A percentile compares a stretch with the other conserved stretches of the same genome.
Evolutionary conservation across 768 basidiomycete genomes (phyloP).

Genomic region (Pisolithus microcarpus): DNA sequence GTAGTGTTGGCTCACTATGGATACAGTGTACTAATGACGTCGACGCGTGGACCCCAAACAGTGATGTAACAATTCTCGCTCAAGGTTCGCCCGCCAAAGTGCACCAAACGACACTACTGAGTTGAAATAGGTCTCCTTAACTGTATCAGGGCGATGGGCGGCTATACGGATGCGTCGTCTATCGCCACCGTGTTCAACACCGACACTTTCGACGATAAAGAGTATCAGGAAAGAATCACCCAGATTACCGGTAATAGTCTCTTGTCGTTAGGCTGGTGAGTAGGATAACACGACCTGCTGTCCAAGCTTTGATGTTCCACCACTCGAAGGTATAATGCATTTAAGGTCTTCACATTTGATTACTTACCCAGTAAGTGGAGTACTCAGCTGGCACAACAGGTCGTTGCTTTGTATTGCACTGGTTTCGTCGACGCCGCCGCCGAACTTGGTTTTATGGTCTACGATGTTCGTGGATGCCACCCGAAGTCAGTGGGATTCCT

Average conservation of each 20-base stretch:
- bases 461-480: slow-evolving; percentile 48
- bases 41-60: slow-evolving; percentile 46
- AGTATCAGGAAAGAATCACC: slow-evolving; percentile 41
- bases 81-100: slow-evolving; percentile 34
- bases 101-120: not conserved
- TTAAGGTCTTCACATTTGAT: slow-evolving; percentile 38
- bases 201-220: slow-evolving; percentile 48
- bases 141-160: slow-evolving; percentile 57
- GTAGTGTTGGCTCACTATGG: not conserved
- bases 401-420: slow-evolving; percentile 57
- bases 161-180: slow-evolving; percentile 45
- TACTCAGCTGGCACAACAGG: slow-evolving; percentile 27
- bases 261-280: slow-evolving; percentile 56
- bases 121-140: slow-evolving; percentile 43
- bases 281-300: not conserved
- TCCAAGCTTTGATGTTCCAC: not conserved
- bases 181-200: slow-evolving; percentile 54
- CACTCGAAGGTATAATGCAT: slow-evolving; percentile 50
- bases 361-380: not conserved
- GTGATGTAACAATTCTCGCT: slow-evolving; percentile 46
- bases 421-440: slow-evolving; percentile 57
- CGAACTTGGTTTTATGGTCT: slow-evolving; percentile 54
- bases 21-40: slow-evolving; percentile 50
- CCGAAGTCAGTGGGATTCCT: slow-evolving; percentile 46
- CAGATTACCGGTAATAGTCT: slow-evolving; percentile 40